Evolutionary conservation across 257 asterid genomes (phyloP).

Genomic region (Nicotiana obtusifolia): DNA sequence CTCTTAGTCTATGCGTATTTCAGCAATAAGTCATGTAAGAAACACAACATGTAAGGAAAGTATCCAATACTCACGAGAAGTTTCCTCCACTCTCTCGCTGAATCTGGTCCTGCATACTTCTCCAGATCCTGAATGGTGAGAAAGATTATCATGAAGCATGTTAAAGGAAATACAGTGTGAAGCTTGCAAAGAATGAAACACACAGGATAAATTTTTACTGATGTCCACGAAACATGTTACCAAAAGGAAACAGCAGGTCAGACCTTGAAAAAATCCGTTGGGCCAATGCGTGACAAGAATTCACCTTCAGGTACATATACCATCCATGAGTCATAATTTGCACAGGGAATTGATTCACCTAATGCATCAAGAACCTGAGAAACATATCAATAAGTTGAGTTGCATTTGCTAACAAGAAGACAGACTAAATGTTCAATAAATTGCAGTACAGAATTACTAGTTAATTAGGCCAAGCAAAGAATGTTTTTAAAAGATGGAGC

Average conservation of each 20-base stretch:
- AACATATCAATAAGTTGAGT: not conserved
- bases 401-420: not conserved
- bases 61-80: conserved; percentile 65
- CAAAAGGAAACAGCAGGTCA: conserved; percentile 8
- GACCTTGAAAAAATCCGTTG: conserved; percentile 88
- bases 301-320: conserved; percentile 94
- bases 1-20: not conserved
- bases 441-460: not conserved
- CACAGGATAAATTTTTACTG: not conserved
- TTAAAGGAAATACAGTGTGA: not conserved
- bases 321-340: conserved; percentile 87
- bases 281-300: conserved; percentile 94
- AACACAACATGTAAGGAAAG: conserved; percentile 2
- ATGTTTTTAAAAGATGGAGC: not conserved
- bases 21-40: not conserved
- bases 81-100: conserved; percentile 86
- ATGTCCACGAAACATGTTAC: conserved; percentile 13
- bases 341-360: conserved; percentile 74
- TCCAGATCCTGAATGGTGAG: conserved; percentile 65
- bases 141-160: not conserved
- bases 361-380: conserved; percentile 90
- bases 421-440: not conserved
- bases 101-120: conserved; percentile 73
- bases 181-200: not conserved
- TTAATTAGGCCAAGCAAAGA: not conserved